These are phyloP conservation scores for Leccinum boreale DNA, from an alignment of 768 basidiomycete genomes.

Conservation along the genomic window DNA sequence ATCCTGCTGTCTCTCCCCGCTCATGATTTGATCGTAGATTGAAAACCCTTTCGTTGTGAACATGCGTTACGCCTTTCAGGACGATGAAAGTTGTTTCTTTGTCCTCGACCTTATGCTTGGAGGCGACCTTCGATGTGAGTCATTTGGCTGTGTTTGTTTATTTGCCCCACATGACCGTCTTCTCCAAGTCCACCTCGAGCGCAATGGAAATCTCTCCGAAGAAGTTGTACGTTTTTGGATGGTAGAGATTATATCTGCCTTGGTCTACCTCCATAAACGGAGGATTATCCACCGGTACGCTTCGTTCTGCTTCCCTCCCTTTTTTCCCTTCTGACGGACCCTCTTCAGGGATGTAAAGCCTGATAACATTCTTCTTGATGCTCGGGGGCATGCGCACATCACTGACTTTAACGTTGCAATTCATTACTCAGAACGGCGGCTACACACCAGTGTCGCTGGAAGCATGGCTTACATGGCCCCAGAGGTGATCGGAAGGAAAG, in stretches of 20 bases:
- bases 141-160: background rate
- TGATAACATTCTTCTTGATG: constrained; percentile 93
- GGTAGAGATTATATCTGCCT: constrained; percentile 79
- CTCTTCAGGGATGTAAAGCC: constrained; percentile 85
- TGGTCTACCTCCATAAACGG: constrained; percentile 88
- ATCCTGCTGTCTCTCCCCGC: constrained; percentile 9
- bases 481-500: constrained; percentile 87
- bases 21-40: constrained; percentile 44
- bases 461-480: constrained; percentile 99
- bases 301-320: background rate
- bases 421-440: constrained; percentile 86
- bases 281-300: constrained; percentile 92
- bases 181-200: constrained; percentile 76
- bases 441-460: constrained; percentile 92
- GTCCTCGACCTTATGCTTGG: constrained; percentile 96
- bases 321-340: constrained; percentile 6
- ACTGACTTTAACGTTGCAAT: constrained; percentile 99
- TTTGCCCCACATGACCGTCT: background rate
- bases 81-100: constrained; percentile 97
- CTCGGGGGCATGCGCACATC: constrained; percentile 91
- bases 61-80: constrained; percentile 93
- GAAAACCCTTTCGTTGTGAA: constrained; percentile 90
- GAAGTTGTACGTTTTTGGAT: constrained; percentile 81
- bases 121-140: constrained; percentile 87
- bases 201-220: constrained; percentile 63